Base-by-base conservation (phyloP, 2,329 filamentous ascomycete genomes). In the Colletotrichum falcatum region DNA sequence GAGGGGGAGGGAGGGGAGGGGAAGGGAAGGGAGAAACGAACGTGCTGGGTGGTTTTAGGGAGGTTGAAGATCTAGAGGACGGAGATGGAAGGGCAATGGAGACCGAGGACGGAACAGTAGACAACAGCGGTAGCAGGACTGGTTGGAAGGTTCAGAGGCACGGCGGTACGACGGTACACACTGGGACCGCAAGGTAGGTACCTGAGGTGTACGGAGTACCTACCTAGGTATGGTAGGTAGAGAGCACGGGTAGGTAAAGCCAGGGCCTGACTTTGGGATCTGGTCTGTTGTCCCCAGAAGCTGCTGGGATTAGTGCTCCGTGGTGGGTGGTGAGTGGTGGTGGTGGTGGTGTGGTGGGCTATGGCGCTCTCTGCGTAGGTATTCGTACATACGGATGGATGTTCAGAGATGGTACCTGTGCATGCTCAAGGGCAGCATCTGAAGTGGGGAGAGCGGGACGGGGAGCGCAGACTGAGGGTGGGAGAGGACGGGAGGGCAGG, bases 11-110 rank as follows among this genome's bases (percentile, higher is more conserved):
- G 49, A 35, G 33, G 60, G 53, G 18, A 61, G 26, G 35, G 49
- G 37, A 28, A 16, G 46, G 48, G 48, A 20, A 44, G 39, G 28
- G 48, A 54, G 46, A 60, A 66, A 66, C 66, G 62, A 70, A 72
- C 58, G 61, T 55, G 51, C 59, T 39, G 46, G 39, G 65, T 46
- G 35, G 66, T 59, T 66, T 70, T 59, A 55, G 66, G 61, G 67
- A 70, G 66, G 61, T 70, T 72, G 70, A 72, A 54, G 70, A 65
- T 72, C 44, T 30, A 59, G 66, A 65, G 54, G 51, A 53, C 62
- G 53, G 53, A 54, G 53, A 48, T 58, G 58, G 49, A 63, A 70
- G 67, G 64, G 64, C 67, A 62, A 67, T 61, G 56, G 58, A 48
- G 16, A 66, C 66, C 42, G 61, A 65, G 64, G 51, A 49, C 48